Conservation (phyloP, 306 rosid genomes). For the Malus sylvestris region DNA sequence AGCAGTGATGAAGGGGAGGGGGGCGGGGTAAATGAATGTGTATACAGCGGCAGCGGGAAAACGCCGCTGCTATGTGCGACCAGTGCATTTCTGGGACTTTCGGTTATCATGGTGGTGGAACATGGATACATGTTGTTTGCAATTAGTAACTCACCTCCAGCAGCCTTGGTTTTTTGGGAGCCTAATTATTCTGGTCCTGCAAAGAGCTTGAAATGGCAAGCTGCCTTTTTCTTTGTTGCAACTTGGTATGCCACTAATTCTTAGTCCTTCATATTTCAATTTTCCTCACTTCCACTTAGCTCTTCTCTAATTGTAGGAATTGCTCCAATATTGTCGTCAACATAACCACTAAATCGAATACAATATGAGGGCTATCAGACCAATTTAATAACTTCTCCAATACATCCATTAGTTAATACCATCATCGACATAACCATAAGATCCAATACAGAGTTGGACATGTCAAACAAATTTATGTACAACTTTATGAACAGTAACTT, state of each 20-base stretch:
- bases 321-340: neutral
- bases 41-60: constrained; percentile 70
- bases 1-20: constrained; percentile 20
- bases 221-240: constrained; percentile 68
- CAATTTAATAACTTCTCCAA: neutral
- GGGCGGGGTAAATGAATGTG: constrained; percentile 44
- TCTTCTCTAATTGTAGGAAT: neutral
- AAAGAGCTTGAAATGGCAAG: constrained; percentile 54
- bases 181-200: constrained; percentile 49
- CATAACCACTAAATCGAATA: neutral
- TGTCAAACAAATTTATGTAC: neutral
- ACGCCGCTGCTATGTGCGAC: constrained; percentile 64
- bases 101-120: constrained; percentile 52
- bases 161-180: constrained; percentile 48
- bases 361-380: neutral
- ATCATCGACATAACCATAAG: no score
- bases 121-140: constrained; percentile 70
- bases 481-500: no score
- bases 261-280: neutral
- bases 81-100: constrained; percentile 69
- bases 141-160: constrained; percentile 57
- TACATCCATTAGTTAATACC: neutral
- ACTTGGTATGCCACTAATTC: constrained; percentile 48
- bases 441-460: neutral
- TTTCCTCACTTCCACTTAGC: neutral